Conservation (phyloP, 225 moss, liverwort and hornwort genomes). For the Ulota crispa region DNA sequence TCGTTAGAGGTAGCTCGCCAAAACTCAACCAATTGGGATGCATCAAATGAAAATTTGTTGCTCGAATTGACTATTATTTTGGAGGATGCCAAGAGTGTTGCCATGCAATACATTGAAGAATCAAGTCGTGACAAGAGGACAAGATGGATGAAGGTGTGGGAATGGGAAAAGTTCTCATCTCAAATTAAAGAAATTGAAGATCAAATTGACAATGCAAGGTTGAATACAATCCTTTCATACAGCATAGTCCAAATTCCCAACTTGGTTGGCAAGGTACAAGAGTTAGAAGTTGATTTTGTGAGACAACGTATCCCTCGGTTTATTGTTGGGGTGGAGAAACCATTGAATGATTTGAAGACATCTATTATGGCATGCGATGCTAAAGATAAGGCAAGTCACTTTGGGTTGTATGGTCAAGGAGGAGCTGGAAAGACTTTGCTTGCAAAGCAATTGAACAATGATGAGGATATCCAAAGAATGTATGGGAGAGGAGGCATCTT, state of each 20-base stretch:
- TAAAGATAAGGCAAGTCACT: background rate
- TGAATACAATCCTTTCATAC: background rate
- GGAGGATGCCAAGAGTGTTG: background rate
- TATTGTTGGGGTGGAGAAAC: background rate
- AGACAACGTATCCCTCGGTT: fast-evolving
- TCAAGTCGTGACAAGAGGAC: background rate
- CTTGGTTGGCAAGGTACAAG: fast-evolving
- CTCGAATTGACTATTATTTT: background rate
- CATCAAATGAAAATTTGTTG: background rate
- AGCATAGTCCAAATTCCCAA: background rate
- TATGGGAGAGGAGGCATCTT: background rate
- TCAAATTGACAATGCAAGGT: background rate
- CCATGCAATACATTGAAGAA: background rate
- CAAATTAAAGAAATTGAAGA: background rate
- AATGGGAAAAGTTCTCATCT: background rate
- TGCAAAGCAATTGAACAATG: background rate
- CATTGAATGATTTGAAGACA: background rate
- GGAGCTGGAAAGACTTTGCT: slow-evolving; percentile 11
- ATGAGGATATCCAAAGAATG: background rate
- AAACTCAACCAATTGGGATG: background rate
- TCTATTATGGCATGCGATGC: background rate
- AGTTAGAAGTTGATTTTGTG: background rate
- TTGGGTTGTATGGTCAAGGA: background rate
- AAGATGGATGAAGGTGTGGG: background rate
- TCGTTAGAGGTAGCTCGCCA: fast-evolving